phyloP scores from a whole-genome alignment of 768 basidiomycete species.

The Gloeophyllum trabeum region DNA sequence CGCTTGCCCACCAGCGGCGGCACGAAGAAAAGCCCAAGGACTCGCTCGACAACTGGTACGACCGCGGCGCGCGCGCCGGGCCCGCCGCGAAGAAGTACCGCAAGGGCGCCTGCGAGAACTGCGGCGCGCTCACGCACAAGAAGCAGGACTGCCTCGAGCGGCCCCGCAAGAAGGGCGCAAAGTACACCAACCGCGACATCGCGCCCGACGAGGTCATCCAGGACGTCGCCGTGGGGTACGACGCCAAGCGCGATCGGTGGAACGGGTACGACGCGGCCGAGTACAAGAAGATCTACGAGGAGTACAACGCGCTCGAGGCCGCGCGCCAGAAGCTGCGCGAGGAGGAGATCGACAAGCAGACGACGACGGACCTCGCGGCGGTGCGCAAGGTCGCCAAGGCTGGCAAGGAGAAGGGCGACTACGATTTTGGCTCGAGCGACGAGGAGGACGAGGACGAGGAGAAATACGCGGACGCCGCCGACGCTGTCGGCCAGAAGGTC shows the following conservation, averaged over 20 bases:
- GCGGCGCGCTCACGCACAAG: conserved; percentile 93
- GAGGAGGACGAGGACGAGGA: conserved; percentile 96
- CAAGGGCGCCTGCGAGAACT: conserved; percentile 98
- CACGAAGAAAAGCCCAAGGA: conserved; percentile 42
- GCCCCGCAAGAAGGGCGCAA: conserved; percentile 93
- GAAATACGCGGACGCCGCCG: conserved; percentile 96
- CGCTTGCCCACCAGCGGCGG: conserved; percentile 88
- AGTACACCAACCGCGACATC: conserved; percentile 83
- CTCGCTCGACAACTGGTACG: conserved; percentile 87
- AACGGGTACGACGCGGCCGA: conserved; percentile 92
- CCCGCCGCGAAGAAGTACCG: conserved; percentile 95
- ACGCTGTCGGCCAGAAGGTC: conserved; percentile 95
- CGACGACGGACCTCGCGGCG: conserved; percentile 81
- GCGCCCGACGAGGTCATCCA: conserved; percentile 87
- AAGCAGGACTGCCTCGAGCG: conserved; percentile 89
- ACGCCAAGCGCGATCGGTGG: conserved; percentile 95
- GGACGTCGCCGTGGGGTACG: conserved; percentile 67
- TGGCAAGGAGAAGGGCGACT: conserved; percentile 58
- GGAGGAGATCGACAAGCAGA: conserved; percentile 97
- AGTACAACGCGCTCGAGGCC: conserved; percentile 87
- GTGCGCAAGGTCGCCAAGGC: conserved; percentile 94
- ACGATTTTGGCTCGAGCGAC: conserved; percentile 93
- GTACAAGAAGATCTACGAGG: conserved; percentile 82
- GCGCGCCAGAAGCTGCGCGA: conserved; percentile 86
- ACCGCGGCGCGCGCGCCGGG: conserved; percentile 73